Percentiles rank a stretch among this genome's conserved stretches.
Conservation (phyloP, 1,139 yeast species). For the Suhomyces chickasaworum region DNA sequence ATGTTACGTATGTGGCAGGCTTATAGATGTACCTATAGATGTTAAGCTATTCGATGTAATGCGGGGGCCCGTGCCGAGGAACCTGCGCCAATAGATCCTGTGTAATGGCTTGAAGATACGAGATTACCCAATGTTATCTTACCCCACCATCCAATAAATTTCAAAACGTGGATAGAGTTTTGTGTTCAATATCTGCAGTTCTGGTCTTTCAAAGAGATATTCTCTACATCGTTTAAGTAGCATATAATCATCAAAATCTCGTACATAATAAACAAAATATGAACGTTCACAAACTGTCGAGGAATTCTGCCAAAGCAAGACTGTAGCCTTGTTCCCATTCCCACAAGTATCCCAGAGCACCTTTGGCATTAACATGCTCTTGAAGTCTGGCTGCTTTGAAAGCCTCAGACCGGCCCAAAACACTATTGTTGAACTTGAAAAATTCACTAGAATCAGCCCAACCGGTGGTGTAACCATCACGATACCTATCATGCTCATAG, state of each 20-base stretch:
- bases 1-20: no score
- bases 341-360: slow-evolving; percentile 65
- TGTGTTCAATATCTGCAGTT: no score
- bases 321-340: slow-evolving; percentile 88
- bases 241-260: not conserved
- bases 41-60: no score
- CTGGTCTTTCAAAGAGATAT: no score
- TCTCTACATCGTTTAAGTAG: not conserved
- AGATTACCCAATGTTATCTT: no score
- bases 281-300: slow-evolving; percentile 11
- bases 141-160: no score
- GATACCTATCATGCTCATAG: slow-evolving; percentile 79
- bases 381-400: slow-evolving; percentile 56
- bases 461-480: slow-evolving; percentile 73
- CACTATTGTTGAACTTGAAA: slow-evolving; percentile 67
- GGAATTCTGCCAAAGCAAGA: slow-evolving; percentile 51
- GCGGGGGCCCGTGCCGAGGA: no score
- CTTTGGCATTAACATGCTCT: slow-evolving; percentile 61
- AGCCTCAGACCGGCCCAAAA: slow-evolving; percentile 70
- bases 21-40: no score
- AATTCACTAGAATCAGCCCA: slow-evolving; percentile 73
- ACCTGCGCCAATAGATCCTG: no score
- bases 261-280: not conserved
- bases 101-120: no score
- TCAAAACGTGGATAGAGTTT: no score